A percentile compares a stretch with the other conserved stretches of the same genome.
phyloP scores from a whole-genome alignment of 768 basidiomycete genomes.

The Terana coerulea region DNA sequence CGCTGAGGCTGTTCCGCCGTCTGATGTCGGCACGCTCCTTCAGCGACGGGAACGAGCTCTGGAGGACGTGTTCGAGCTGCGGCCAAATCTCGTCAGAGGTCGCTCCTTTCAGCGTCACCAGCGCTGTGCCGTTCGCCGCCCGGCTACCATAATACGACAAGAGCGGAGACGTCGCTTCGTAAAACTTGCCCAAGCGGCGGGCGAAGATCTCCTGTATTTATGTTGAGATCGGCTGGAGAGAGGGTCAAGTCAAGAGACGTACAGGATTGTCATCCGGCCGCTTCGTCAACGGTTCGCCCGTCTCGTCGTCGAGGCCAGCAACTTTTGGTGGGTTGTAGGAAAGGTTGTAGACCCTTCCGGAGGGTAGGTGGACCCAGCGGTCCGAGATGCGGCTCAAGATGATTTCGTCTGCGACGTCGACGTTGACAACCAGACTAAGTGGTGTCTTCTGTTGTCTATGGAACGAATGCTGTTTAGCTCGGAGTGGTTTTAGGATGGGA shows the following conservation, averaged over 20 bases:
- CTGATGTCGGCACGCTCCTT: slow-evolving; percentile 45
- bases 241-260: slow-evolving; percentile 26
- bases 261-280: slow-evolving; percentile 90
- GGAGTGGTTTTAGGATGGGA: neutral
- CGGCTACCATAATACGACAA: slow-evolving; percentile 59
- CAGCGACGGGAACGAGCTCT: slow-evolving; percentile 53
- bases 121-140: slow-evolving; percentile 43
- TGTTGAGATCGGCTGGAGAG: neutral
- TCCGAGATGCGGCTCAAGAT: slow-evolving; percentile 86
- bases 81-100: slow-evolving; percentile 94
- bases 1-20: slow-evolving; percentile 50
- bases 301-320: slow-evolving; percentile 77
- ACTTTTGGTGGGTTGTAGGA: slow-evolving; percentile 83
- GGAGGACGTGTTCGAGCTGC: slow-evolving; percentile 60
- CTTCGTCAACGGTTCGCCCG: slow-evolving; percentile 84
- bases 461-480: neutral
- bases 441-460: slow-evolving; percentile 58
- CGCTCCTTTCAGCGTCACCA: slow-evolving; percentile 62
- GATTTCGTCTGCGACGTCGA: slow-evolving; percentile 85
- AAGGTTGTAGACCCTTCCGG: slow-evolving; percentile 87
- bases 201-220: slow-evolving; percentile 66
- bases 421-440: slow-evolving; percentile 77
- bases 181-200: slow-evolving; percentile 73
- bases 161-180: slow-evolving; percentile 78
- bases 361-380: slow-evolving; percentile 85